Percentiles rank a stretch among this genome's conserved stretches.
Evolutionary conservation across 2,329 filamentous ascomycete genomes (phyloP).

Genomic region (Plectosphaerella cucumerina): DNA sequence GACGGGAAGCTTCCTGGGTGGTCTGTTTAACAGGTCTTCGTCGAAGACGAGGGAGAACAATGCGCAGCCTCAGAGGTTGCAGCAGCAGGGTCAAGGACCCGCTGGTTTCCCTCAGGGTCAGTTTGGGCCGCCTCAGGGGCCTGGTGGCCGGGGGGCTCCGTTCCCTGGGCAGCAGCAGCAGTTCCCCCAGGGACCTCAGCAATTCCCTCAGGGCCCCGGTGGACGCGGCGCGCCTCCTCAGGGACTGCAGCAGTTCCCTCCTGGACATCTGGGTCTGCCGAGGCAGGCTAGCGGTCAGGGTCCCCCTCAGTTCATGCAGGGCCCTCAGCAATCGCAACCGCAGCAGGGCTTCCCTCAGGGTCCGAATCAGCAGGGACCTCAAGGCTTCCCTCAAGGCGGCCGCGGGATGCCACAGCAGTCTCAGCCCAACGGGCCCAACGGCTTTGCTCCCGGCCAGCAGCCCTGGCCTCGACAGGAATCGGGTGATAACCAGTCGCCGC

Average conservation of each 20-base stretch:
- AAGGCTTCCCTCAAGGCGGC: too few relatives aligned
- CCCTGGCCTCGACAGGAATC: too few relatives aligned
- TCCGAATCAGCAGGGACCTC: too few relatives aligned
- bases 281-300: too few relatives aligned
- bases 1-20: constrained; percentile 15
- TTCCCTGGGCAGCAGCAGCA: not conserved
- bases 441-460: too few relatives aligned
- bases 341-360: too few relatives aligned
- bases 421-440: too few relatives aligned
- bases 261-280: too few relatives aligned
- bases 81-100: not conserved
- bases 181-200: not conserved
- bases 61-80: not conserved
- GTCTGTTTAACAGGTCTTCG: constrained; percentile 15
- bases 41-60: constrained; percentile 15
- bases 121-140: not conserved
- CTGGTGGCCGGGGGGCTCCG: not conserved
- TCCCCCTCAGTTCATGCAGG: too few relatives aligned
- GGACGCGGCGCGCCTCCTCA: not conserved
- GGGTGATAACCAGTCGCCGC: too few relatives aligned
- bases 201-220: not conserved
- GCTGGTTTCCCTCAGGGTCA: not conserved
- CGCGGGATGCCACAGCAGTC: too few relatives aligned
- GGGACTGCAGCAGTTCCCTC: not conserved
- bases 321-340: too few relatives aligned